A percentile compares a stretch with the other conserved stretches of the same genome.
phyloP scores from a whole-genome alignment of 768 basidiomycete species.

The Ephemerocybe angulata region DNA sequence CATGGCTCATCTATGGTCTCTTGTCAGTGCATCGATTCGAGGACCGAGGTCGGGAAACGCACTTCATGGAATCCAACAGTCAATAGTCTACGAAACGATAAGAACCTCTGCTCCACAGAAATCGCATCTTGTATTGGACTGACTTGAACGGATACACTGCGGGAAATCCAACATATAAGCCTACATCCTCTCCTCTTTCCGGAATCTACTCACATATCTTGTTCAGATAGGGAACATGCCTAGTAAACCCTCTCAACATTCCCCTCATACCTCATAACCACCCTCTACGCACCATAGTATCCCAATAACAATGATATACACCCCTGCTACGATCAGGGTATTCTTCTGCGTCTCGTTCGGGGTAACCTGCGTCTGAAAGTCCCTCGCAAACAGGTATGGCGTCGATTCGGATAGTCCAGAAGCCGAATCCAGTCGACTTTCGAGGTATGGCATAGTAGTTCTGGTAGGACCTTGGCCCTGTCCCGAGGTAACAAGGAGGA shows the following conservation, averaged over 20 bases:
- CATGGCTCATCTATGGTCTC: constrained; percentile 74
- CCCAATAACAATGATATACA: constrained; percentile 71
- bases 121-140: neutral
- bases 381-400: constrained; percentile 29
- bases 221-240: constrained; percentile 77
- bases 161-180: neutral
- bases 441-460: constrained; percentile 16
- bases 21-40: constrained; percentile 4
- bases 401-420: constrained; percentile 13
- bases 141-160: constrained; percentile 91
- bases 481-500: neutral
- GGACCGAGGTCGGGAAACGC: constrained; percentile 9
- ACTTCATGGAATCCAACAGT: constrained; percentile 91
- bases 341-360: constrained; percentile 71
- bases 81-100: constrained; percentile 49
- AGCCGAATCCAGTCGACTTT: constrained; percentile 6
- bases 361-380: constrained; percentile 44
- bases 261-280: neutral
- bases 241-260: constrained; percentile 21
- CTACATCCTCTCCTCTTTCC: neutral
- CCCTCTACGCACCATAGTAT: constrained; percentile 63
- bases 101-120: neutral
- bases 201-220: constrained; percentile 59
- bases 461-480: neutral
- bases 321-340: constrained; percentile 77